Conservation (phyloP, 208 protist genomes). For the Leishmania tarentolae region DNA sequence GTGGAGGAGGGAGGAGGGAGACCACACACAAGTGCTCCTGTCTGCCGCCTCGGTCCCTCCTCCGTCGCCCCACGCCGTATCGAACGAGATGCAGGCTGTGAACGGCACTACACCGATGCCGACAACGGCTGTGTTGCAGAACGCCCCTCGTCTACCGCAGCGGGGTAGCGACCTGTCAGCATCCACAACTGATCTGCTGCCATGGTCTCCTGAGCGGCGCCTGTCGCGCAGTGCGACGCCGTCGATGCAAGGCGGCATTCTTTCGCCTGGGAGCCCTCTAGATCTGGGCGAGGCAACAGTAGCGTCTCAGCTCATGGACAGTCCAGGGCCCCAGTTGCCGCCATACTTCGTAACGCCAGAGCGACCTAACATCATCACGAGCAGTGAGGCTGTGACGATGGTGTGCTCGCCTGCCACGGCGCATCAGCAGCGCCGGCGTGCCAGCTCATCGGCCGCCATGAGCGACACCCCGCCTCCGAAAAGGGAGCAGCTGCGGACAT, state of each 20-base stretch:
- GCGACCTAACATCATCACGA: not conserved
- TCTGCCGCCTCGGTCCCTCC: not conserved
- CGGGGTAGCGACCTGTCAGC: not conserved
- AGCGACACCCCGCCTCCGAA: conserved; percentile 6
- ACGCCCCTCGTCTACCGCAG: not conserved
- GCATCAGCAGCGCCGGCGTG: conserved; percentile 11
- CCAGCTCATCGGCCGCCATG: conserved; percentile 22
- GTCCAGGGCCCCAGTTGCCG: not conserved
- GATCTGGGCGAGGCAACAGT: not conserved
- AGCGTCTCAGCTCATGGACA: not conserved
- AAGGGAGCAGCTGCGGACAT: conserved; percentile 1
- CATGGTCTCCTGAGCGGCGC: not conserved
- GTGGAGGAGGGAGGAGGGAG: not conserved
- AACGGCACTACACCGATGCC: not conserved
- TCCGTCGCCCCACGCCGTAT: not conserved
- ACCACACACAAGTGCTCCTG: conserved; percentile 1
- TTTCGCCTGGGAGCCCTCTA: not conserved
- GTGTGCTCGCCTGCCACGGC: conserved; percentile 13
- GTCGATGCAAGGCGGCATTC: not conserved
- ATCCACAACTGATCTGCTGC: not conserved
- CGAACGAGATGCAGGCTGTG: not conserved
- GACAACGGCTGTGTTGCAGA: not conserved
- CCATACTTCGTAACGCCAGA: conserved; percentile 16
- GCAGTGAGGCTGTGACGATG: not conserved
- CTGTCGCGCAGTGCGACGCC: conserved; percentile 11